Evolutionary conservation across 371 early-diverging fungal genomes (phyloP), one percentile per base, ranked within the genome.

Genomic region (Capniomyces stellatus): DNA sequence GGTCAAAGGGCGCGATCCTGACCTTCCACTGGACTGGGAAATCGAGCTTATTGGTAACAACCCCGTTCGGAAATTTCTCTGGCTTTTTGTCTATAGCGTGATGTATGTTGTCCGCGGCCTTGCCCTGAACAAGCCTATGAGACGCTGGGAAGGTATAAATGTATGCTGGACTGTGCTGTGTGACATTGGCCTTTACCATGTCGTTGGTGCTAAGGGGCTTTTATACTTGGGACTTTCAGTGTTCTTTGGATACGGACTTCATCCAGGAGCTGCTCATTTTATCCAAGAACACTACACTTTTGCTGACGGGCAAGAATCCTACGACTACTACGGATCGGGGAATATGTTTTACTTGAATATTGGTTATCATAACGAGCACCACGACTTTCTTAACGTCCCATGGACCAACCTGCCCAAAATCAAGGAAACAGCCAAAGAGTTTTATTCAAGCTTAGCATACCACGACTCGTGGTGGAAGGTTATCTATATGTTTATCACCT

Each of bases 281-380:
- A 84, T 97, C 59, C 92, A 91, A 71, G 98, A 97, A 73, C 96
- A 97, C 71, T 97, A 89, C 64, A 89, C 89, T 23, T 92, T 89
- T 74, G 81, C 77, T 47, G 84, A 89, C 58, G 96, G 92, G 15
- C 89, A 90, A 69, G 96, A 97, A 68, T 95, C 95, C 0, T 95
- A 95, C 70, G 87, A 87, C 28, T 97, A 97, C 80, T 97, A 97
- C 61, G 96, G 95, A 42, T 67, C 75, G 43, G 72, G 91, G 43
- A 97, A 95, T 71, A 53, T 71, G 41, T 74, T 83, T 31, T 85
- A 77, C 58, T 76, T 87, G 73, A 87, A 87, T 71, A 86, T 90
- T 56, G 88, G 88, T 24, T 90, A 89, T 67, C 96, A 97, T 72
- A 94, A 91, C 67, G 96, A 97, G 74, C 96, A 97, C 74, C 95